Base-by-base conservation (phyloP, 2,329 filamentous ascomycete genomes). In the Triangularia verruculosa region DNA sequence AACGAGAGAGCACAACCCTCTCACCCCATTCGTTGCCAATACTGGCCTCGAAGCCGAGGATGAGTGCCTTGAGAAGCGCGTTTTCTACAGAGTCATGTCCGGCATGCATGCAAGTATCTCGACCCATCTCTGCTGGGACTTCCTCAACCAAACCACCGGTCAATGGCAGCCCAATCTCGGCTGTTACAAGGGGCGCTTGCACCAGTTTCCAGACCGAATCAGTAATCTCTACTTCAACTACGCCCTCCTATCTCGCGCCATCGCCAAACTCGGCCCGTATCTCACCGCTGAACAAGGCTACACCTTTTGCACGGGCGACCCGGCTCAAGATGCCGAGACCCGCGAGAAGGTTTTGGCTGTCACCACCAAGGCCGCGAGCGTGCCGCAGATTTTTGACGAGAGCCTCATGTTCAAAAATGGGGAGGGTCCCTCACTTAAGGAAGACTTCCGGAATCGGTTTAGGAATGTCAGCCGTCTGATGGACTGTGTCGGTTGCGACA, bases 161-260 rank as follows among this genome's bases (percentile, higher is more conserved):
- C 80, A 92, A 77, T 99, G 95, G 95, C 87, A 89, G 57, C 93
- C 93, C 24, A 99, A 99, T 72, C 76, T 96, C 61, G 82, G 88
- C 67, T 99, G 95, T 82, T 99, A 97, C 82, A 87, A 91, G 73
- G 80, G 88, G 32, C 88, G 95, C n/a, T 84, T 99, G 15, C 91
- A 97, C 76, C 82, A 83, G 22, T 87, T 91, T 74, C 92, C 94
- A 0, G 95, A 99, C 70, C 90, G 94, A 65, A 91, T 99, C 73
- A 95, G 93, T 70, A 99, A 99, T 77, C 83, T 99, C 57, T 99
- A 99, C 81, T 99, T 99, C 82, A 98, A 99, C 84, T 99, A 97
- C 74, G 95, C 95, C 0, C 84, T 99, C n/a, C 83, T 99, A 47
- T 90, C 94, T 25, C 90, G 95, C 57, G 95, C 95, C 12, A 86